A percentile compares a stretch with the other conserved stretches of the same genome.
These are phyloP conservation scores for Boletus pseudo-olivaceus DNA, from an alignment of 768 basidiomycete genomes.

Conservation along the genomic window DNA sequence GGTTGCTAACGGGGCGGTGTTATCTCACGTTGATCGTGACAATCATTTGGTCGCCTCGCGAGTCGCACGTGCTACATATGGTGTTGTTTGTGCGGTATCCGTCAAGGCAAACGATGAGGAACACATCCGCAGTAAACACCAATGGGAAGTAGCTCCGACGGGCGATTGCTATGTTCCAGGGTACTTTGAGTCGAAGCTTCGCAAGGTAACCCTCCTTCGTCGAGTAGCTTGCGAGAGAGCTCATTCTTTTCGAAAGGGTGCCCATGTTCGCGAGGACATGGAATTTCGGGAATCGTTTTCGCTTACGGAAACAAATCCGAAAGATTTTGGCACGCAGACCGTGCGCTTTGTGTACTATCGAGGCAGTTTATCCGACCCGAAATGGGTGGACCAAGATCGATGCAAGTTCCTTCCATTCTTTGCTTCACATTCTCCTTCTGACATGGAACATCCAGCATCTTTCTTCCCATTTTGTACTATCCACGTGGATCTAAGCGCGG, in stretches of 20 bases:
- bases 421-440: neutral
- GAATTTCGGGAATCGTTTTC: slow-evolving; percentile 12
- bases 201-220: neutral
- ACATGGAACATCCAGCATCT: neutral
- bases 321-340: slow-evolving; percentile 2
- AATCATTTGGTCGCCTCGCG: neutral
- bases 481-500: neutral
- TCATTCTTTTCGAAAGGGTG: slow-evolving; percentile 1
- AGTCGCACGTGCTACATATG: slow-evolving; percentile 4
- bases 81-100: neutral
- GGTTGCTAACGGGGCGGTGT: slow-evolving; percentile 8
- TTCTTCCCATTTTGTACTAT: slow-evolving; percentile 6
- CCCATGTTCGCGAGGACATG: neutral
- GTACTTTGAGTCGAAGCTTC: slow-evolving; percentile 12
- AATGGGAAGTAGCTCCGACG: slow-evolving; percentile 9
- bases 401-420: neutral
- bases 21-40: slow-evolving; percentile 1
- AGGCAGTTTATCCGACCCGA: slow-evolving; percentile 2
- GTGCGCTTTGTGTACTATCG: slow-evolving; percentile 8
- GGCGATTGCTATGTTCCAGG: slow-evolving; percentile 10
- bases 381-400: slow-evolving; percentile 16
- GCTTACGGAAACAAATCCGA: neutral
- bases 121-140: slow-evolving; percentile 3
- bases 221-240: neutral
- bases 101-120: slow-evolving; percentile 3